A percentile compares a stretch with the other conserved stretches of the same genome.
phyloP scores from a whole-genome alignment of 1,284 basidiomycete genomes.

The Cryptococcus sp. region DNA sequence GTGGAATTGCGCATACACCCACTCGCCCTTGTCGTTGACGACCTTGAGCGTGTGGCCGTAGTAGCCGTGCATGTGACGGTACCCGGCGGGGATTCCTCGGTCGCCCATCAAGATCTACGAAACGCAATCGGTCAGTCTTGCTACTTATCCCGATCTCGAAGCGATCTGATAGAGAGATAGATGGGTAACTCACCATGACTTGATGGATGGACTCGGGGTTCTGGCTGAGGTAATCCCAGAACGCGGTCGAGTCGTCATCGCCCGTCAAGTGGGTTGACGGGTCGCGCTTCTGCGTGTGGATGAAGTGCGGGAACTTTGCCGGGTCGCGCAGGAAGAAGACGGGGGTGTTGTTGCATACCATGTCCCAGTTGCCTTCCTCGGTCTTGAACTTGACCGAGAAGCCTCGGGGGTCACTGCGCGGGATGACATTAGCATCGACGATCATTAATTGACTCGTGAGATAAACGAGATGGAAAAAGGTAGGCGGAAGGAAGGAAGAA shows the following conservation, averaged over 20 bases:
- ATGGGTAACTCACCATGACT: constrained; percentile 70
- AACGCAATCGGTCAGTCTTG: not conserved
- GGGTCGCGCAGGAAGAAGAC: constrained; percentile 74
- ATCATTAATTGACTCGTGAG: not conserved
- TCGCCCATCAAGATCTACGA: constrained; percentile 58
- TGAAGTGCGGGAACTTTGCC: constrained; percentile 71
- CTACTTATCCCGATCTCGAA: constrained; percentile 40
- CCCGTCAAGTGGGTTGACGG: constrained; percentile 55
- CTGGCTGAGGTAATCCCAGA: constrained; percentile 84
- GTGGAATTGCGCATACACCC: constrained; percentile 83
- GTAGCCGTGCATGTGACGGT: constrained; percentile 82
- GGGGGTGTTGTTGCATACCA: constrained; percentile 87
- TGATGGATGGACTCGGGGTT: constrained; percentile 92
- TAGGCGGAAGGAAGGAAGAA: not conserved
- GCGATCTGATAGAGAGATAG: constrained; percentile 54
- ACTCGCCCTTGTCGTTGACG: constrained; percentile 76
- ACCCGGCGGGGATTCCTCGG: constrained; percentile 83
- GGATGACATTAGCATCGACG: not conserved
- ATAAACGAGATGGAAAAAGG: too few relatives aligned
- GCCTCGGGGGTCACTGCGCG: constrained; percentile 73
- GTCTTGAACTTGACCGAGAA: constrained; percentile 90
- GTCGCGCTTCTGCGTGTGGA: constrained; percentile 86
- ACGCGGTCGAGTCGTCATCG: constrained; percentile 51
- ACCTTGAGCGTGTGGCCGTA: constrained; percentile 92
- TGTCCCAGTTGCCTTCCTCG: constrained; percentile 85